Conservation (phyloP, 352 stramenopile genomes). For the Sclerospora graminicola region DNA sequence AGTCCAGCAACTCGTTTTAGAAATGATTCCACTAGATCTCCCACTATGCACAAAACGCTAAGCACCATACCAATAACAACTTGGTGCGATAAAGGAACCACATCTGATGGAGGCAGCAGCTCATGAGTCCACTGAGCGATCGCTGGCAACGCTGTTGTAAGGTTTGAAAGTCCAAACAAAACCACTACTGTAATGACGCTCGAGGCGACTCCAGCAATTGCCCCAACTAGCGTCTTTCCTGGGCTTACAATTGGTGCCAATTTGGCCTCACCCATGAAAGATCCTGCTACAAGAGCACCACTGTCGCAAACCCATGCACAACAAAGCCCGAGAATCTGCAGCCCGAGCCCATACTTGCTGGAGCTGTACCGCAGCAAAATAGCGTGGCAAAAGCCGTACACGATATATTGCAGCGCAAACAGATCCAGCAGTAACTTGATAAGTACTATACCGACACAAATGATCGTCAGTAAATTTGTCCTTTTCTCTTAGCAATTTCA, state of each 20-base stretch:
- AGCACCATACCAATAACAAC: constrained; percentile 32
- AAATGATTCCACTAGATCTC: constrained; percentile 58
- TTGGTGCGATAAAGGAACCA: constrained; percentile 26
- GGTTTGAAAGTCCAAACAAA: constrained; percentile 25
- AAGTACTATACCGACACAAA: constrained; percentile 11
- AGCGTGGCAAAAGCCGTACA: constrained; percentile 47
- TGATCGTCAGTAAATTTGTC: background rate
- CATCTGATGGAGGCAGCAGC: constrained; percentile 18
- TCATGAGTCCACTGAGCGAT: constrained; percentile 10
- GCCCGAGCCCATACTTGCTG: constrained; percentile 31
- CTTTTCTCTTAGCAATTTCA: background rate
- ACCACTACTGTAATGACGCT: constrained; percentile 38
- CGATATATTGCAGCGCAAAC: constrained; percentile 48
- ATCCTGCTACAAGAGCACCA: constrained; percentile 43
- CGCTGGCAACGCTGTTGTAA: constrained; percentile 5
- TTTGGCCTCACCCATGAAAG: constrained; percentile 41
- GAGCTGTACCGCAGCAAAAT: constrained; percentile 46
- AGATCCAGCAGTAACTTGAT: constrained; percentile 38
- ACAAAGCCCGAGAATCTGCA: constrained; percentile 52
- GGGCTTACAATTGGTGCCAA: constrained; percentile 56
- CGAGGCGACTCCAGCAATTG: constrained; percentile 35
- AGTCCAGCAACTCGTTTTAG: constrained; percentile 58
- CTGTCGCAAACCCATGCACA: constrained; percentile 65
- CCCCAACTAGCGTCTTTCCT: constrained; percentile 56
- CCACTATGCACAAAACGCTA: constrained; percentile 48